phyloP scores from a whole-genome alignment of 371 early-diverging fungal genomes.

The Basidiobolus meristosporus region DNA sequence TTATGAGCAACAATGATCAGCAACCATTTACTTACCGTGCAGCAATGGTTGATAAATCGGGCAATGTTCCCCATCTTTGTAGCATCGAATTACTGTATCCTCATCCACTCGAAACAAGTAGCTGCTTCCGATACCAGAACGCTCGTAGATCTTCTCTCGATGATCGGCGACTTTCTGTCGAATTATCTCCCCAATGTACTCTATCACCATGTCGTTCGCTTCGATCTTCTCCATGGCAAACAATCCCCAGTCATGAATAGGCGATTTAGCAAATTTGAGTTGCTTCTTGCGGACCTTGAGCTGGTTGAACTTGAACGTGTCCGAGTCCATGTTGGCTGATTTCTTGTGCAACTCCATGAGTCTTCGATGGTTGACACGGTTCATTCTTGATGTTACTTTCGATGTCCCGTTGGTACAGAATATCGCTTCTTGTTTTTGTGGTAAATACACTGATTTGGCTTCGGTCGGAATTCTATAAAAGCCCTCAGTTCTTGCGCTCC shows the following conservation, averaged over 20 bases:
- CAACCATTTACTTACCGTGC: conserved; percentile 39
- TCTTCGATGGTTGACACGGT: conserved; percentile 39
- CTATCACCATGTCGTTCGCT: conserved; percentile 87
- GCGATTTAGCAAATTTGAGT: conserved; percentile 69
- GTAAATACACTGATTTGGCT: too few species aligned
- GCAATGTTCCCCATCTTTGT: conserved; percentile 94
- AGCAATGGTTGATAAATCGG: conserved; percentile 95
- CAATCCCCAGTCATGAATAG: conserved; percentile 93
- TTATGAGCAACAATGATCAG: too few species aligned
- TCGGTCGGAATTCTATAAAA: too few species aligned
- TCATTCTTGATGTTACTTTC: conserved; percentile 20
- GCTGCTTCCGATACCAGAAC: conserved; percentile 77
- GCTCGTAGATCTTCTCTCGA: conserved; percentile 83
- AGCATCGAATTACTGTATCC: conserved; percentile 94
- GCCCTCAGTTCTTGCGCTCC: background rate
- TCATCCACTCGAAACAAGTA: conserved; percentile 95
- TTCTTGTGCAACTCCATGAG: conserved; percentile 21
- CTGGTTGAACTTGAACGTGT: conserved; percentile 72
- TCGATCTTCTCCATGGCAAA: conserved; percentile 85
- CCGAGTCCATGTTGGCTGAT: conserved; percentile 20
- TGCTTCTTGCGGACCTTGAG: conserved; percentile 76
- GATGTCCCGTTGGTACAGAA: conserved; percentile 3
- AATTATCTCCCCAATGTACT: conserved; percentile 97
- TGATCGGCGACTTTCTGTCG: conserved; percentile 89
- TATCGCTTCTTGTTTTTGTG: background rate